Evolutionary conservation across 2,329 filamentous ascomycete genomes (phyloP).

Genomic region (Lasiodiplodia citricola): DNA sequence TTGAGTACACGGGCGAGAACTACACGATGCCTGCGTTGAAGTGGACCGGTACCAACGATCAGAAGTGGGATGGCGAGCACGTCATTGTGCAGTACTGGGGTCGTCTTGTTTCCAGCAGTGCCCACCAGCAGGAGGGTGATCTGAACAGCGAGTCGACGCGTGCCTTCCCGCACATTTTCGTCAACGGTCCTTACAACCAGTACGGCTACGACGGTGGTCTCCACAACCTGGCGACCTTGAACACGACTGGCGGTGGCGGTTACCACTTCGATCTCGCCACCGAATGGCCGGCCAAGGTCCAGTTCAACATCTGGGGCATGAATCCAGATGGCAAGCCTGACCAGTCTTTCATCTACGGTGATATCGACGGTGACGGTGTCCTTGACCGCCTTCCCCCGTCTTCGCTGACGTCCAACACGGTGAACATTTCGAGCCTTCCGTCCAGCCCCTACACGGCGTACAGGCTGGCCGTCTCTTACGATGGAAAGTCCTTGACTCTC

Average conservation of each 20-base stretch:
- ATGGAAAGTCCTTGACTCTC: constrained; percentile 57
- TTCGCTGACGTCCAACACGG: constrained; percentile 59
- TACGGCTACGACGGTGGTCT: constrained; percentile 69
- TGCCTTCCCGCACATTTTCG: constrained; percentile 61
- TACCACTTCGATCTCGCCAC: constrained; percentile 68
- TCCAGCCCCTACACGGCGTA: constrained; percentile 48
- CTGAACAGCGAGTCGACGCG: constrained; percentile 41
- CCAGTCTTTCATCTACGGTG: constrained; percentile 63
- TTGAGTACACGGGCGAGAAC: constrained; percentile 59
- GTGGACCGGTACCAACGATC: constrained; percentile 64
- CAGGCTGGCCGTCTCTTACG: constrained; percentile 62
- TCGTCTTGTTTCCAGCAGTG: constrained; percentile 62
- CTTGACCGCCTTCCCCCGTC: constrained; percentile 67
- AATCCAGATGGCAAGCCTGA: constrained; percentile 68
- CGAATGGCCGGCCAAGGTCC: constrained; percentile 67
- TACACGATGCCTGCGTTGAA: constrained; percentile 53
- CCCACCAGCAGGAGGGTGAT: constrained; percentile 66
- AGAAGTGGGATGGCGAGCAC: constrained; percentile 67
- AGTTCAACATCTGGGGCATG: constrained; percentile 71
- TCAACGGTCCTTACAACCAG: constrained; percentile 67
- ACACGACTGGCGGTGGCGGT: constrained; percentile 54
- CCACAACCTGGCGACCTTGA: constrained; percentile 57
- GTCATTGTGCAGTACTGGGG: constrained; percentile 69
- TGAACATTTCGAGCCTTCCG: constrained; percentile 64
- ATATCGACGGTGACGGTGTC: constrained; percentile 65